These are phyloP conservation scores for Psidium guajava DNA, from an alignment of 345 rosid species.

Conservation along the genomic window DNA sequence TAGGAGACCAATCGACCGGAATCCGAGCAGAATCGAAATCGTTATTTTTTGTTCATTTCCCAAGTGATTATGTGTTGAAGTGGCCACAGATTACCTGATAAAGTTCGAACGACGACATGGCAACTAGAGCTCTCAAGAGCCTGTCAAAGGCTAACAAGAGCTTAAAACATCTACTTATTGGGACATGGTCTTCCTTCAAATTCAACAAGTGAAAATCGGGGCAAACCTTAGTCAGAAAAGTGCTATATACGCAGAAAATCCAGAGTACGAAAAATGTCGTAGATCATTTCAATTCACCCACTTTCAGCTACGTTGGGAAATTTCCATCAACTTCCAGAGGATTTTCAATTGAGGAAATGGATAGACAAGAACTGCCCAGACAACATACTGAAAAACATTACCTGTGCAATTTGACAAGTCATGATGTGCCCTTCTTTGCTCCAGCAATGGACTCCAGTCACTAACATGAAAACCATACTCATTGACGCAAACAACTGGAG, in stretches of 20 bases:
- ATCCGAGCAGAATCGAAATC: background rate
- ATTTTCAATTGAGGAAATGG: background rate
- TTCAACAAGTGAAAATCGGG: background rate
- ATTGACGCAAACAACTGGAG: conserved; percentile 14
- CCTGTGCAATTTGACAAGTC: conserved; percentile 89
- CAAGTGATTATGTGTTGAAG: background rate
- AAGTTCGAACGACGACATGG: background rate
- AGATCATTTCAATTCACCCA: background rate
- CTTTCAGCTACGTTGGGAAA: background rate
- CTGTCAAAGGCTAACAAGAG: background rate
- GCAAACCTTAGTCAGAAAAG: background rate
- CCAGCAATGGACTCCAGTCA: conserved; percentile 49
- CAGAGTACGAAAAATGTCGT: background rate
- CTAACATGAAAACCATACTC: conserved; percentile 16
- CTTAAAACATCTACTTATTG: background rate
- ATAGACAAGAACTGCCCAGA: background rate
- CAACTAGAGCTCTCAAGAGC: background rate
- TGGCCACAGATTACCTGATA: background rate
- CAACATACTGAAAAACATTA: background rate
- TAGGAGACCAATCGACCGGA: background rate
- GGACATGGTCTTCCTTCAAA: background rate
- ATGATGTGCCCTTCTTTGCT: conserved; percentile 90
- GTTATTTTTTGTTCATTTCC: background rate
- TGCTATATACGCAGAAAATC: background rate
- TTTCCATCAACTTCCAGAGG: background rate